These are phyloP conservation scores for Cytospora piceicola DNA, from an alignment of 2,329 filamentous ascomycete genomes.

Conservation along the genomic window DNA sequence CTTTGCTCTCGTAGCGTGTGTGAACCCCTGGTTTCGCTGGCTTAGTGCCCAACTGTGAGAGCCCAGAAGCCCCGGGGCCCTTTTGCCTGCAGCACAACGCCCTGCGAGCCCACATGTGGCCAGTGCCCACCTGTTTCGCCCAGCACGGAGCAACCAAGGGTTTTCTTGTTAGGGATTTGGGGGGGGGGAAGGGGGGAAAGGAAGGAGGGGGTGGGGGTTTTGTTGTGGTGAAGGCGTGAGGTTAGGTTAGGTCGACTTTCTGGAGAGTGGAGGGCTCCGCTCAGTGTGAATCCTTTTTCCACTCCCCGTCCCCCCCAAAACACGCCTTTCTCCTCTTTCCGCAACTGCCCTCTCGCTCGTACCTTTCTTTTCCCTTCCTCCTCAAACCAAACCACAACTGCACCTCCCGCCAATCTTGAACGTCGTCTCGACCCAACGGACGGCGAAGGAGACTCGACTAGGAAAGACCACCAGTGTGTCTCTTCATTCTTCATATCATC, in stretches of 20 bases:
- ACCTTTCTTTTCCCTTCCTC: slow-evolving; percentile 28
- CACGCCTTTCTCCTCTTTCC: slow-evolving; percentile 25
- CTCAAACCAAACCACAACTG: slow-evolving; percentile 18
- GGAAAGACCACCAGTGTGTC: slow-evolving; percentile 18
- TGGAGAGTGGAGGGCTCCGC: slow-evolving; percentile 14
- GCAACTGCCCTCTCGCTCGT: slow-evolving; percentile 31
- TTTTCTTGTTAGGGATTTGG: background rate
- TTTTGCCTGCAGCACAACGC: slow-evolving; percentile 15
- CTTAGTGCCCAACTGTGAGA: background rate
- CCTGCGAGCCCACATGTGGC: slow-evolving; percentile 20
- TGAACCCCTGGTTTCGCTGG: slow-evolving; percentile 1
- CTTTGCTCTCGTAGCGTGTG: background rate
- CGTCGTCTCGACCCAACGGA: slow-evolving; percentile 23
- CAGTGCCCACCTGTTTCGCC: slow-evolving; percentile 12
- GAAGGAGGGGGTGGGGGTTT: background rate
- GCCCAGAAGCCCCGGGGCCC: slow-evolving; percentile 21
- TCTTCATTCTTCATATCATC: slow-evolving; percentile 6
- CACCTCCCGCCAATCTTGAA: slow-evolving; percentile 17
- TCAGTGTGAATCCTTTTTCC: slow-evolving; percentile 31
- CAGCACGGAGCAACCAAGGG: slow-evolving; percentile 12
- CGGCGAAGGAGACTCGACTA: slow-evolving; percentile 22
- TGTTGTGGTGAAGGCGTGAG: background rate
- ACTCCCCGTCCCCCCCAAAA: slow-evolving; percentile 32
- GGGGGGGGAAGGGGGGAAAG: background rate
- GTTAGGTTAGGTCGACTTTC: slow-evolving; percentile 10